A percentile compares a stretch with the other conserved stretches of the same genome.
These are phyloP conservation scores for Fusarium protoensiforme DNA, from an alignment of 2,329 filamentous ascomycete species.

Conservation along the genomic window DNA sequence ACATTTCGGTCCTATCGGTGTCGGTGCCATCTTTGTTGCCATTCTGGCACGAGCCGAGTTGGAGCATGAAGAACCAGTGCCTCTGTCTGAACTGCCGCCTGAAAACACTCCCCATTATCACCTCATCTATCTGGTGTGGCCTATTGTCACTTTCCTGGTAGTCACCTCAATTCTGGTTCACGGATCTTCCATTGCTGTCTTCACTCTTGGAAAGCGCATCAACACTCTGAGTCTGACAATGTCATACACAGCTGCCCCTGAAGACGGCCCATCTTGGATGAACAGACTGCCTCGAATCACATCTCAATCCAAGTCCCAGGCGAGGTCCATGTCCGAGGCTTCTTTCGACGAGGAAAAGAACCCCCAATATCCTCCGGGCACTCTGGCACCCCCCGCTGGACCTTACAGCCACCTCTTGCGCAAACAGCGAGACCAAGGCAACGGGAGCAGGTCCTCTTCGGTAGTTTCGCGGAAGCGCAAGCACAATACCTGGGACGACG, in stretches of 20 bases:
- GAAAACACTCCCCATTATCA: constrained; percentile 68
- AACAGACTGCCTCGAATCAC: constrained; percentile 82
- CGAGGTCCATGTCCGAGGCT: constrained; percentile 83
- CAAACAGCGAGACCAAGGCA: constrained; percentile 81
- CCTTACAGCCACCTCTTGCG: constrained; percentile 72
- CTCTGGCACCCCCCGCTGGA: constrained; percentile 75
- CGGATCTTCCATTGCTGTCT: constrained; percentile 97
- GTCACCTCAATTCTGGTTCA: constrained; percentile 95
- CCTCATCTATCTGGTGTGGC: constrained; percentile 91
- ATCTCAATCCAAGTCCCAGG: constrained; percentile 79
- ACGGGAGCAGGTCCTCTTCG: constrained; percentile 69
- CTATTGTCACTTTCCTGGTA: constrained; percentile 93
- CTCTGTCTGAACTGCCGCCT: constrained; percentile 71
- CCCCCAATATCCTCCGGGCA: constrained; percentile 73
- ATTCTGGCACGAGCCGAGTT: constrained; percentile 94
- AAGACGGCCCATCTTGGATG: constrained; percentile 95
- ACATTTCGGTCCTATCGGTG: constrained; percentile 97
- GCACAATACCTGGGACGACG: constrained; percentile 75
- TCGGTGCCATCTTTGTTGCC: constrained; percentile 94
- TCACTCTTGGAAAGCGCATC: constrained; percentile 97
- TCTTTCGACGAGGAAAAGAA: constrained; percentile 74
- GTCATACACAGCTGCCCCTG: constrained; percentile 92
- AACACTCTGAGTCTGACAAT: constrained; percentile 95
- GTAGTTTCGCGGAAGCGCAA: constrained; percentile 70
- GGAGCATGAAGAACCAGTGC: constrained; percentile 80